These are phyloP conservation scores for Ascochyta pisi DNA, from an alignment of 2,329 filamentous ascomycete genomes.

Conservation along the genomic window DNA sequence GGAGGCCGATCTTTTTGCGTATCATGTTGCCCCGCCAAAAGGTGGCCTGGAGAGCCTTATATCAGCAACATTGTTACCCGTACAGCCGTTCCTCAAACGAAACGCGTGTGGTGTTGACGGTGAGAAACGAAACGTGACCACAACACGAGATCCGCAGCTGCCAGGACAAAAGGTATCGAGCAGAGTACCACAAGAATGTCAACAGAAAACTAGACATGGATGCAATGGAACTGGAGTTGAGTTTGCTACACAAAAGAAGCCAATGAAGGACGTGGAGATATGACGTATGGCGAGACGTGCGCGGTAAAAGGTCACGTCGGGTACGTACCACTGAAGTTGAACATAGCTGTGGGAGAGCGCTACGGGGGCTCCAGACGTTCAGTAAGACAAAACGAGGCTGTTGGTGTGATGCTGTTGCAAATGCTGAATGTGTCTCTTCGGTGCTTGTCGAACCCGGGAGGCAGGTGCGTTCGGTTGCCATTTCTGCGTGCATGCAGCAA, in stretches of 20 bases:
- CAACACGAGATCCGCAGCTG: conserved; percentile 25
- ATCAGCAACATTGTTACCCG: conserved; percentile 40
- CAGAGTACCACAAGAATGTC: background rate
- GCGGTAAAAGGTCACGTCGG: conserved; percentile 1
- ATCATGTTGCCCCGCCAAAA: conserved; percentile 51
- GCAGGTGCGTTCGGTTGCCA: conserved; percentile 19
- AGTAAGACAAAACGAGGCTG: conserved; percentile 1
- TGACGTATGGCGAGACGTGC: conserved; percentile 12
- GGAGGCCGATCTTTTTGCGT: conserved; percentile 53
- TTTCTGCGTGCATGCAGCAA: conserved; percentile 15
- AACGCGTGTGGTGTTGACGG: conserved; percentile 36
- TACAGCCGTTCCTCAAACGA: conserved; percentile 34
- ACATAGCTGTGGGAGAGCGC: conserved; percentile 33
- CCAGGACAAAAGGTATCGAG: conserved; percentile 1
- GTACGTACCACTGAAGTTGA: conserved; percentile 48
- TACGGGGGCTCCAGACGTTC: background rate
- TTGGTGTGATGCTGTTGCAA: conserved; percentile 7
- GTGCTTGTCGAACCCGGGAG: conserved; percentile 10
- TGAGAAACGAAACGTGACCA: conserved; percentile 21
- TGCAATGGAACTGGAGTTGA: background rate
- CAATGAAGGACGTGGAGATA: conserved; percentile 1
- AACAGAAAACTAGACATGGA: background rate
- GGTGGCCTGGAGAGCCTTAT: conserved; percentile 38
- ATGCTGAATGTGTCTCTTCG: conserved; percentile 14
- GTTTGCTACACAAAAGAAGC: background rate